Base-by-base conservation (phyloP, 805 yeast species). In the Sugiyamaella lignohabitans region DNA sequence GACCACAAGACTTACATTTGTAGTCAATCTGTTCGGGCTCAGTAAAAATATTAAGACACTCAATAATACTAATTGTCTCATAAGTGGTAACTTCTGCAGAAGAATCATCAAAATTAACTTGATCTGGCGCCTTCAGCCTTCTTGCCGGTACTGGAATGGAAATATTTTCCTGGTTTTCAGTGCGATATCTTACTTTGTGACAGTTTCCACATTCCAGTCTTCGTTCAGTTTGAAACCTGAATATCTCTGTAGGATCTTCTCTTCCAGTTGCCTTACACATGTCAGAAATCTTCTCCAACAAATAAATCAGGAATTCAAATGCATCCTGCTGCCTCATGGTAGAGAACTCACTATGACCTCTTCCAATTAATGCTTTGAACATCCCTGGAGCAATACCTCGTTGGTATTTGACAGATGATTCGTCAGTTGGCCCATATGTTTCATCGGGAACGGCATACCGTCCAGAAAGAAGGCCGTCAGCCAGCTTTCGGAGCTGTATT, bases 261-360 rank as follows among this genome's bases (percentile, higher is more conserved):
- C 30, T 42, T 37, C 48, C 49, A 10, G 43, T 47, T 21, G 44
- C 47, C 16, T 55, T 50, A 6, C 54, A 54, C 19, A 43, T 17
- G 27, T 50, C 47, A 1, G 56, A 89, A 22, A 88, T 63, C 52
- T 77, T 74, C 47, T 82, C 84, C 23, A 81, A 59, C 5, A 91
- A 63, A 60, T 80, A 84, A 3, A 78, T 65, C 65, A 88, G 75
- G 60, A 88, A 93, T 63, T 93, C 98, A 69, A 81, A 84, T 0
- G 98, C 93, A 68, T 93, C 99, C 63, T 93, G 98, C 61, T 93
- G 99, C 55, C 80, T 78, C 73, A 82, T 85, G 0, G 95, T 81
- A 39, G 81, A 72, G 57, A 93, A 93, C 59, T 93, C 98, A 16
- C 72, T 71, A 62, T 93, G 94, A 32, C 78, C 78, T 43, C 75